These are phyloP conservation scores for Pelargonium fulgidum DNA, from an alignment of 441 rosid species.

Conservation along the genomic window DNA sequence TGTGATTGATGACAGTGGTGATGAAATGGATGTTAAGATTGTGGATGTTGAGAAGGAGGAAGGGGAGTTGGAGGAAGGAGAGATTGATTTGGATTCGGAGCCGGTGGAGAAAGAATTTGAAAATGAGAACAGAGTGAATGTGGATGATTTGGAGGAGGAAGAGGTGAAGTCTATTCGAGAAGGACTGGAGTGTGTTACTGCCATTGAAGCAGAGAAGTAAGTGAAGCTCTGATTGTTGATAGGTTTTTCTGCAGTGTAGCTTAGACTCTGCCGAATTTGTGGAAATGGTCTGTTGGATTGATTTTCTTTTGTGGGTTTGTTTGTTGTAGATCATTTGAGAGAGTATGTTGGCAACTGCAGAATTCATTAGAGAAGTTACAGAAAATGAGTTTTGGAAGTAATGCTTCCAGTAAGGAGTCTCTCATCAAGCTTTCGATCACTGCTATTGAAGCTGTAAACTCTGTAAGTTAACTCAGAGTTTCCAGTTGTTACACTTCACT, in stretches of 20 bases:
- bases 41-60: slow-evolving; percentile 53
- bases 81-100: slow-evolving; percentile 69
- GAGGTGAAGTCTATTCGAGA: slow-evolving; percentile 37
- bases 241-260: not conserved
- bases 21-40: slow-evolving; percentile 34
- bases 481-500: not conserved
- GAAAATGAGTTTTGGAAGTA: slow-evolving; percentile 33
- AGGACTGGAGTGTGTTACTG: slow-evolving; percentile 50
- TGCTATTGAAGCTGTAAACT: slow-evolving; percentile 47
- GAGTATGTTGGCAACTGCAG: slow-evolving; percentile 48
- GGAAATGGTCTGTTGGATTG: slow-evolving; percentile 17
- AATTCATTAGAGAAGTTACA: slow-evolving; percentile 54
- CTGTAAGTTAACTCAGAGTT: slow-evolving; percentile 37
- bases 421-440: slow-evolving; percentile 43
- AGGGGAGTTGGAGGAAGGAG: slow-evolving; percentile 92
- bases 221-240: slow-evolving; percentile 24
- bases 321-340: slow-evolving; percentile 61
- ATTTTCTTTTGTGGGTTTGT: slow-evolving; percentile 18
- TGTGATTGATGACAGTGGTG: slow-evolving; percentile 53
- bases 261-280: not conserved
- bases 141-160: slow-evolving; percentile 22
- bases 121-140: slow-evolving; percentile 22
- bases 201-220: slow-evolving; percentile 61
- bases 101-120: slow-evolving; percentile 26
- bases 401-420: slow-evolving; percentile 39